Evolutionary conservation across 176 grass and related monocot genomes (phyloP).

Genomic region (Eragrostis curvula): DNA sequence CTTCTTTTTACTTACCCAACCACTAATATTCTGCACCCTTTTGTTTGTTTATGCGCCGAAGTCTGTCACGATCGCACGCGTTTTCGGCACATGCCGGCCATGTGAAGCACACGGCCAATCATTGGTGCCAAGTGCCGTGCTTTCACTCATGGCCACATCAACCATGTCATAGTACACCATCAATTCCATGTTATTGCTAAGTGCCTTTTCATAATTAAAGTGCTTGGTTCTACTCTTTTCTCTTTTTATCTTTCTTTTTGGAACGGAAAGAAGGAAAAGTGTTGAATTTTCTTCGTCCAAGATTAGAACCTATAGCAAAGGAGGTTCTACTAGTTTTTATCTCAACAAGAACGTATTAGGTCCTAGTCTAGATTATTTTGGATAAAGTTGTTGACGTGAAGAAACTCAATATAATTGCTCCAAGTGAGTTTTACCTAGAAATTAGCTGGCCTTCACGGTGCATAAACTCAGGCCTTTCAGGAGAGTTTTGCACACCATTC

Average conservation of each 20-base stretch:
- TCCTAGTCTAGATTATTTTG: not conserved
- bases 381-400: not conserved
- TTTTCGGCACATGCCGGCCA: constrained; percentile 47
- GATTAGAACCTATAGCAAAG: no score
- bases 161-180: not conserved
- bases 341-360: no score
- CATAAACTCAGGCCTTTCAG: not conserved
- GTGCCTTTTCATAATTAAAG: not conserved
- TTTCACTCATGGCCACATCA: not conserved
- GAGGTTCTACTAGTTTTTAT: no score
- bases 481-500: not conserved
- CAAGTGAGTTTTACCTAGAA: no score
- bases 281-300: not conserved
- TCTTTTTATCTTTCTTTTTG: not conserved
- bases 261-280: not conserved
- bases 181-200: not conserved
- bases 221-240: not conserved
- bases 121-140: constrained; percentile 4
- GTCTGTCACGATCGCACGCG: constrained; percentile 21
- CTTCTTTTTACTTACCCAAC: not conserved
- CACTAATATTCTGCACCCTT: not conserved
- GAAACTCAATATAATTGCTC: no score
- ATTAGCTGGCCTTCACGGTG: no score
- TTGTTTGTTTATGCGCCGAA: not conserved
- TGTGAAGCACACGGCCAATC: constrained; percentile 38